Evolutionary conservation across 331 rosid species (phyloP), one percentile per base, ranked within the genome.

Genomic region (Quercus tomentella): DNA sequence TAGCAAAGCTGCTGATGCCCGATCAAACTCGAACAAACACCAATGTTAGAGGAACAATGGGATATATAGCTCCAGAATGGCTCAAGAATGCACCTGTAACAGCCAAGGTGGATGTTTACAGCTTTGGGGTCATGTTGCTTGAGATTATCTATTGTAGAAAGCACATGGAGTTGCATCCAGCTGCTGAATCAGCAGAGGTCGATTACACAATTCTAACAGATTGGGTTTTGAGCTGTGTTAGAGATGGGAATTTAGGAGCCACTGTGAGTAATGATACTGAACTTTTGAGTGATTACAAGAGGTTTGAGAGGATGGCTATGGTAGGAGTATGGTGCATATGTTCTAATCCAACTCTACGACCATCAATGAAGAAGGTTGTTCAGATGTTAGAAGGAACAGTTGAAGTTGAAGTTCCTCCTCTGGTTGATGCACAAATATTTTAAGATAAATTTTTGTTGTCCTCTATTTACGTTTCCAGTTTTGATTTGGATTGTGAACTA

Each of bases 61-160:
- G 89, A 72, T 85, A 80, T 26, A 79, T 88, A 84, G 87, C 87
- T n/a, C 91, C 89, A 20, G 84, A 88, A 63, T 78, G 86, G 89
- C 91, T 83, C 9, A 88, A 76, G 68, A 88, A 83, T 75, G 87
- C 83, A 17, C 81, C 91, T 4, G 62, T 85, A 18, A 84, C 91
- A 6, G 33, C 80, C 55, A 82, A 82, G 75, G 87, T 85, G 15
- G 91, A 87, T 75, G 82, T 87, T 22, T 87, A 84, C 52, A 84
- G 88, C 80, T 84, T 82, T 45, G 88, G 88, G 65, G 86, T 88
- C 4, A 54, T 85, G 84, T 72, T 88, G 76, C 26, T 82, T 22
- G 91, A 88, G 84, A 83, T 79, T 73, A 72, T 88, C 30, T 81
- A 30, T 15, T 75, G 85, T 57, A 85, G 84, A 82, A 85, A 55